Conservation (phyloP, 1,284 basidiomycete species). For the Gastroboletus turbinatus region DNA sequence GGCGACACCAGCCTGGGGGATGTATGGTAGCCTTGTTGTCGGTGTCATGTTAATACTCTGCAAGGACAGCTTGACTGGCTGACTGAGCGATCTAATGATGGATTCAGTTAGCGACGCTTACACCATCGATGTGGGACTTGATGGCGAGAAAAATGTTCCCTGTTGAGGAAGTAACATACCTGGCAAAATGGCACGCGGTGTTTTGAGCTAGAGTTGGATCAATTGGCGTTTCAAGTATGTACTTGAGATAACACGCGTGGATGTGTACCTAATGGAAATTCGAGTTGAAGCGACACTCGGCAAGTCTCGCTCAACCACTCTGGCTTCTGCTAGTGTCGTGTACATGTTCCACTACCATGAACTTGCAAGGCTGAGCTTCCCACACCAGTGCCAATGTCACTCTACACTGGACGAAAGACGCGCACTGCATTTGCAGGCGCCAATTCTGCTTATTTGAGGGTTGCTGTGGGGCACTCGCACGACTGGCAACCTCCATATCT, state of each 20-base stretch:
- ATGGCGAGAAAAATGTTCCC: not conserved
- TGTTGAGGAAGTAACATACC: not conserved
- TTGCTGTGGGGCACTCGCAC: conserved; percentile 6
- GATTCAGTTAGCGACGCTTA: not conserved
- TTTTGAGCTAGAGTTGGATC: not conserved
- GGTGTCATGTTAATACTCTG: not conserved
- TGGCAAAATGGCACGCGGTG: not conserved
- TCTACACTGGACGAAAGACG: not conserved
- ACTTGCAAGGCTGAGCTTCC: not conserved
- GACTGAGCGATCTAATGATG: not conserved
- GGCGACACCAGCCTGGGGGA: not conserved
- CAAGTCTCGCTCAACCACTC: not conserved
- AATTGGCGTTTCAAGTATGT: not conserved
- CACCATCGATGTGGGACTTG: not conserved
- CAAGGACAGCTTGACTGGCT: not conserved
- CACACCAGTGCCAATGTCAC: not conserved
- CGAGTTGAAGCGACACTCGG: not conserved
- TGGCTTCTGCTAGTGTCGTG: not conserved
- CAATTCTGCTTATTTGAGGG: conserved; percentile 4
- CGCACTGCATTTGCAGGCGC: conserved; percentile 5
- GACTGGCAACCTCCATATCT: not conserved
- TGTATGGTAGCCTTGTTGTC: not conserved
- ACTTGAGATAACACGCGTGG: not conserved
- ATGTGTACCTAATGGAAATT: not conserved
- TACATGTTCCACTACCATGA: not conserved